Base-by-base conservation (phyloP, 116 monocot genomes). In the Trichopus zeylanicus region DNA sequence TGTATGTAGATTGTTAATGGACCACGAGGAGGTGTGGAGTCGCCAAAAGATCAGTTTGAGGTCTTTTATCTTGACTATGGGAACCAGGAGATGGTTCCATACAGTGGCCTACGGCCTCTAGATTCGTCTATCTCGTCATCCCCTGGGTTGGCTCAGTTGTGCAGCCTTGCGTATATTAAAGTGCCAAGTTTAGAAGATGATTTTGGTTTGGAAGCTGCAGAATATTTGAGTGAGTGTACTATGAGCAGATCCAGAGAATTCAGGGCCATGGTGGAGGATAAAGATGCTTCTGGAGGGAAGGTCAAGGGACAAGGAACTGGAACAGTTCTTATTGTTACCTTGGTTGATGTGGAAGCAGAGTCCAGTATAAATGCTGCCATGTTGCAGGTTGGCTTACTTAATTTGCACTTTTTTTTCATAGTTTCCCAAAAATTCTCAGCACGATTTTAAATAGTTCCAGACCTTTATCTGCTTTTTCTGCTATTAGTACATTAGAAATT, bases 21-120 rank as follows among this genome's bases (percentile, higher is more conserved):
- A 32, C 99, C 92, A 37, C 78, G 83, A 48, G 88, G 74, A 24
- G 61, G 59, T 20, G 89, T 99, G 26, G 67, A 73, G 69, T 92
- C 99, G 20, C 66, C 68, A 23, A 78, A 75, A 1, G 89, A 99
- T 63, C 52, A 67, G 21, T 99, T 86, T 63, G 99, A 92, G 49
- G 99, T 99, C 52, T 99, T 99, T 76, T 99, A 99, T 39, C 78
- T 99, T 62, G 99, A 99, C 64, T 99, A 92, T 59, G 99, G 99
- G n/a, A 99, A 99, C 70, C 99, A 99, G 71, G 99, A 99, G 71
- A 73, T 51, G n/a, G 71, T 99, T 70, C 71, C 92, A 15, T 99
- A 92, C 53, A 88, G 81, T 62, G 61, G 71, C 7, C 55, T 99
- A 37, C 70, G 99, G 11, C 99, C 86, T 31, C 55, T 86, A 6